Conservation (phyloP, 495 filamentous ascomycete species). For the Ascodesmis nigricans region DNA sequence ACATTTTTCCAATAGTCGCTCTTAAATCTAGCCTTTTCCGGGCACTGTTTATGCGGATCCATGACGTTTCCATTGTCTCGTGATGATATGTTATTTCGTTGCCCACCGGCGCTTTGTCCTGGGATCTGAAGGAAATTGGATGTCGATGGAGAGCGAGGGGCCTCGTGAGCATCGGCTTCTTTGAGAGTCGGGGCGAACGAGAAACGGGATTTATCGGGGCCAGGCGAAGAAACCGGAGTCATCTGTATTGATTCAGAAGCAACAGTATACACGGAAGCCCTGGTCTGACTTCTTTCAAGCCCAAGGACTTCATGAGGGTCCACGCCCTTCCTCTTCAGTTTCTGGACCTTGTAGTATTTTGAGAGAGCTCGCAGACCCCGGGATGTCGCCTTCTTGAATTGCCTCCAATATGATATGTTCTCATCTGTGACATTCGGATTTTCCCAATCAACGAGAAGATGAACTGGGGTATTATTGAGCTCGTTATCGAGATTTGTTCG, state of each 20-base stretch:
- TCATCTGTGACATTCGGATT: constrained; percentile 89
- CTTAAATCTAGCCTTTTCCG: constrained; percentile 57
- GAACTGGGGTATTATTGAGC: constrained; percentile 88
- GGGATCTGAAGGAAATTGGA: no score
- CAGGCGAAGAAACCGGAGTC: constrained; percentile 78
- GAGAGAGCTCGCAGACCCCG: constrained; percentile 21
- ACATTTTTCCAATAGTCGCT: constrained; percentile 89
- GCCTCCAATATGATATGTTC: constrained; percentile 66
- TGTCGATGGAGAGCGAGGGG: no score
- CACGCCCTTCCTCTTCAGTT: constrained; percentile 24
- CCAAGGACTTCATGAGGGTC: constrained; percentile 6
- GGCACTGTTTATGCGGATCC: constrained; percentile 30
- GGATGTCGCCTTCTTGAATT: constrained; percentile 73
- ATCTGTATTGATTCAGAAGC: constrained; percentile 46
- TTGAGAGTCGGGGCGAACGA: constrained; percentile 10
- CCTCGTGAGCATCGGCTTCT: no score
- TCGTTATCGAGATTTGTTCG: constrained; percentile 80
- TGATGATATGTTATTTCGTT: no score
- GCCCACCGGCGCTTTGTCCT: constrained; percentile 22
- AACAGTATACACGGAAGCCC: constrained; percentile 20
- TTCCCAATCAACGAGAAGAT: constrained; percentile 65
- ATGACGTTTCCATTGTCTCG: constrained; percentile 42
- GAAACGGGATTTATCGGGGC: constrained; percentile 31
- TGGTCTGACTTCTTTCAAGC: constrained; percentile 16
- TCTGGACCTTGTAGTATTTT: constrained; percentile 16